Percentiles rank a stretch among this genome's conserved stretches.
These are phyloP conservation scores for Vigna radiata DNA, from an alignment of 306 rosid species.

Conservation along the genomic window DNA sequence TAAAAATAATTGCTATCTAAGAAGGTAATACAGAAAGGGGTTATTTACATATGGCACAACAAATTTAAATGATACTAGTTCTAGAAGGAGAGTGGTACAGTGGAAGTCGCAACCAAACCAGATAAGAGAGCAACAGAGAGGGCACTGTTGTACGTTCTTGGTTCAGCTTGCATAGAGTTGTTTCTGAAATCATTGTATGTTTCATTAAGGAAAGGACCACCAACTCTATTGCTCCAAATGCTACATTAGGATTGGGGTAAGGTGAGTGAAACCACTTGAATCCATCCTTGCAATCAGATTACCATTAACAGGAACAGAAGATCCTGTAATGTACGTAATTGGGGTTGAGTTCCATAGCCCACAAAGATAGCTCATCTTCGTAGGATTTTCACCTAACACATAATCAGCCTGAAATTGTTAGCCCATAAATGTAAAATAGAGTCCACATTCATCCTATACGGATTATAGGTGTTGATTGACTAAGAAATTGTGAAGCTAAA, in stretches of 20 bases:
- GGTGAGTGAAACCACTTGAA: constrained; percentile 60
- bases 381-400: constrained; percentile 61
- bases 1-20: not conserved
- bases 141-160: constrained; percentile 64
- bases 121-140: constrained; percentile 73
- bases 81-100: constrained; percentile 49
- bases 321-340: constrained; percentile 69
- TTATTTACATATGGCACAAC: constrained; percentile 38
- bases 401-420: constrained; percentile 62
- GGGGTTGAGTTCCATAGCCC: constrained; percentile 66
- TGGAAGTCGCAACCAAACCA: constrained; percentile 62
- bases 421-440: no score
- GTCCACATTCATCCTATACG: not conserved
- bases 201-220: constrained; percentile 74
- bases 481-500: constrained; percentile 1
- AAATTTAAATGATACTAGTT: constrained; percentile 3
- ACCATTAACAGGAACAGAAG: constrained; percentile 68
- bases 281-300: constrained; percentile 65
- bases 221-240: constrained; percentile 70
- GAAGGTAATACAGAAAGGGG: not conserved
- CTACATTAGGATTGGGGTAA: constrained; percentile 64
- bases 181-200: constrained; percentile 61
- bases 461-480: not conserved
- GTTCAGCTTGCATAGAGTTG: constrained; percentile 73
- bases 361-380: constrained; percentile 70